Conservation (phyloP, 2,329 filamentous ascomycete genomes). For the Botryotinia globosa region DNA sequence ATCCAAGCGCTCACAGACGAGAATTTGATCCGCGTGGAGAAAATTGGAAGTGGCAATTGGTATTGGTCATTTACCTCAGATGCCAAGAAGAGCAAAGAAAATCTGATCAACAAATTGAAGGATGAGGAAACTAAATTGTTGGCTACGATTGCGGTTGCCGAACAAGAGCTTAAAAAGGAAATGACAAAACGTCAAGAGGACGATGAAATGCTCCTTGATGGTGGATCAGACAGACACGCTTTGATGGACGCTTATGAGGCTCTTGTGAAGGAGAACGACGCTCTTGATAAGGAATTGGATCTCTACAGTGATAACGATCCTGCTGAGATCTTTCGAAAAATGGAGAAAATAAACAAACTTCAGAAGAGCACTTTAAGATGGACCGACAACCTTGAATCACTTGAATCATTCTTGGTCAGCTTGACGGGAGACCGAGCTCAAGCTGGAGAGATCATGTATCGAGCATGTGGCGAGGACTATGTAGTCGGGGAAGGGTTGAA, state of each 20-base stretch:
- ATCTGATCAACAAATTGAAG: conserved; percentile 40
- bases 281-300: conserved; percentile 36
- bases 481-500: conserved; percentile 47
- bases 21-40: conserved; percentile 60
- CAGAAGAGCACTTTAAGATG: conserved; percentile 34
- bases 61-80: conserved; percentile 66
- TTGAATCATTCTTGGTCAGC: conserved; percentile 34
- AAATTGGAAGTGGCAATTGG: conserved; percentile 70
- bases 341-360: conserved; percentile 34
- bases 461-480: conserved; percentile 48
- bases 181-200: conserved; percentile 37
- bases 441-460: conserved; percentile 39
- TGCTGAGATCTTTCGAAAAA: conserved; percentile 33
- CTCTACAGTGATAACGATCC: conserved; percentile 38
- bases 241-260: conserved; percentile 33
- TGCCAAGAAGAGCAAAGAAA: conserved; percentile 47
- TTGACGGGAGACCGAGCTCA: conserved; percentile 39
- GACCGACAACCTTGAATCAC: conserved; percentile 38
- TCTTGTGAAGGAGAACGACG: conserved; percentile 33
- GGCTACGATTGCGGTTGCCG: conserved; percentile 38
- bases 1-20: conserved; percentile 61
- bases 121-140: conserved; percentile 38
- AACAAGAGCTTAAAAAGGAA: conserved; percentile 40
- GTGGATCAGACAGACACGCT: conserved; percentile 32
- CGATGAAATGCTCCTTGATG: conserved; percentile 37